Conservation (phyloP, 139 green algal genomes). For the Parachlorella kessleri region DNA sequence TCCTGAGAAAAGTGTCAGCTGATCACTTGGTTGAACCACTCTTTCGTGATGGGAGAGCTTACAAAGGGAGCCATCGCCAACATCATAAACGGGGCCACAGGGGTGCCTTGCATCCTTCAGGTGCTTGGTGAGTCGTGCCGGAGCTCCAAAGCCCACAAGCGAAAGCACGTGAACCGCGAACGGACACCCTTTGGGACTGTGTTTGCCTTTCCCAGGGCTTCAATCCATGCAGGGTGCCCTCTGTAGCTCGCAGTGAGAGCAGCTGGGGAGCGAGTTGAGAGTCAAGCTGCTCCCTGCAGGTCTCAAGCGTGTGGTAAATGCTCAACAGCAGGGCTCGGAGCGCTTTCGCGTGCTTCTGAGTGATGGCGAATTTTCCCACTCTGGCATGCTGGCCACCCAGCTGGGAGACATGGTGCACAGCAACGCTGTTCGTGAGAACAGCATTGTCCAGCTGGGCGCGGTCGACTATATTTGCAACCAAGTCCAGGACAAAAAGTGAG, state of each 20-base stretch:
- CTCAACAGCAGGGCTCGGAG: slow-evolving; percentile 14
- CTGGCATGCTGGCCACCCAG: slow-evolving; percentile 84
- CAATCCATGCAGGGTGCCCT: too few relatives aligned
- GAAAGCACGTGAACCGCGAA: too few relatives aligned
- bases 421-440: slow-evolving; percentile 42
- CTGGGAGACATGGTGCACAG: slow-evolving; percentile 61
- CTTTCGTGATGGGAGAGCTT: not conserved
- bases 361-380: slow-evolving; percentile 55
- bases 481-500: slow-evolving; percentile 38
- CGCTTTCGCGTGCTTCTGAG: slow-evolving; percentile 68
- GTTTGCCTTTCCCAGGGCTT: too few relatives aligned
- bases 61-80: not conserved
- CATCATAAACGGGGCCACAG: not conserved
- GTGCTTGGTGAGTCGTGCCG: not conserved
- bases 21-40: too few relatives aligned
- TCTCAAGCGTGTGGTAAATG: slow-evolving; percentile 43
- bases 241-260: too few relatives aligned
- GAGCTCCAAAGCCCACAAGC: too few relatives aligned
- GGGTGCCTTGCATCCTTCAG: not conserved
- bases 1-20: too few relatives aligned
- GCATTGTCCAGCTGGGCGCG: slow-evolving; percentile 62
- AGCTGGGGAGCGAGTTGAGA: too few relatives aligned
- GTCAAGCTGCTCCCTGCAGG: slow-evolving; percentile 24
- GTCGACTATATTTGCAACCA: slow-evolving; percentile 57
- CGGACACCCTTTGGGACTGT: too few relatives aligned